Conservation (phyloP, 371 early-diverging fungal species). For the Mortierella sp. region DNA sequence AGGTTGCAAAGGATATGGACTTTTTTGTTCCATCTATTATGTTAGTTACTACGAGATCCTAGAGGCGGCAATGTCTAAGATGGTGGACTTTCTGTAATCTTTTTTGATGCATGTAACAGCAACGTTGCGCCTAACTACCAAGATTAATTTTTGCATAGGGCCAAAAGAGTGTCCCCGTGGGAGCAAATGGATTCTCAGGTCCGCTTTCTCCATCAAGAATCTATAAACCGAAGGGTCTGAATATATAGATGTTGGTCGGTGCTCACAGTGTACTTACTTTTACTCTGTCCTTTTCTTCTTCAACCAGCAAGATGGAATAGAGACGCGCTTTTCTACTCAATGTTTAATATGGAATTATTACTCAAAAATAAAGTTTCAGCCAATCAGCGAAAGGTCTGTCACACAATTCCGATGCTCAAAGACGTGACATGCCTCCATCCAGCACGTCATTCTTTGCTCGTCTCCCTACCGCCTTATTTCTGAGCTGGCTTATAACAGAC, state of each 20-base stretch:
- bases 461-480: neutral
- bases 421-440: constrained; percentile 20
- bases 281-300: neutral
- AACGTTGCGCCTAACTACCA: neutral
- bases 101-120: neutral
- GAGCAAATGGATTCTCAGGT: neutral
- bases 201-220: neutral
- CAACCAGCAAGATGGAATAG: neutral
- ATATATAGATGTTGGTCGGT: neutral
- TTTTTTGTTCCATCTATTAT: too few relatives aligned
- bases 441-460: constrained; percentile 24
- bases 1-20: too few relatives aligned
- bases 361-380: constrained; percentile 8
- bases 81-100: too few relatives aligned
- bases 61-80: too few relatives aligned
- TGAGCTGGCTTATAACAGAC: neutral
- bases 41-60: too few relatives aligned
- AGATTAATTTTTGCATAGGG: neutral
- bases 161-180: neutral
- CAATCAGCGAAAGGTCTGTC: constrained; percentile 5
- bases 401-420: constrained; percentile 20
- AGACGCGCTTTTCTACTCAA: neutral
- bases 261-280: neutral
- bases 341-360: neutral
- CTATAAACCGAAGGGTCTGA: neutral